Evolutionary conservation across 805 yeast species (phyloP).

Genomic region (Lipomyces sp.): DNA sequence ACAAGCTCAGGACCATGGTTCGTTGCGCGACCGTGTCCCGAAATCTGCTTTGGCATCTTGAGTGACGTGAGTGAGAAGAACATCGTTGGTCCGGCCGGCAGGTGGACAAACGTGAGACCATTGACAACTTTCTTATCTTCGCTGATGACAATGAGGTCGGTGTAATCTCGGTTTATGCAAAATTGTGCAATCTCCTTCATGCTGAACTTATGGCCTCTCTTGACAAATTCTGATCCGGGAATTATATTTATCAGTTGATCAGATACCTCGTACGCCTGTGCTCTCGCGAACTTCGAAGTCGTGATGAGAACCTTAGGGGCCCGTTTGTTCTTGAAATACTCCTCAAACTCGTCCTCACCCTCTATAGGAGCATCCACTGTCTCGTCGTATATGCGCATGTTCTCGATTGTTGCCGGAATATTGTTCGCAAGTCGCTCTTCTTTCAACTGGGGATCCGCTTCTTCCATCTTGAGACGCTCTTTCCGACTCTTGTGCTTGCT

Average conservation of each 20-base stretch:
- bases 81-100: constrained; percentile 95
- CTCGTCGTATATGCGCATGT: constrained; percentile 84
- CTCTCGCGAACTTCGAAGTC: constrained; percentile 83
- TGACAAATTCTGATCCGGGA: constrained; percentile 84
- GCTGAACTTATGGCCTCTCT: constrained; percentile 80
- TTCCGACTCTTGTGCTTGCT: constrained; percentile 75
- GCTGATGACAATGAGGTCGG: constrained; percentile 85
- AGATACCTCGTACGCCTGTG: constrained; percentile 87
- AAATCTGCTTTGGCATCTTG: constrained; percentile 71
- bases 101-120: constrained; percentile 89
- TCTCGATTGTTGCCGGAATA: constrained; percentile 81
- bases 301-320: constrained; percentile 90
- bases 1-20: constrained; percentile 90
- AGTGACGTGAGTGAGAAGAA: constrained; percentile 84
- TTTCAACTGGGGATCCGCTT: constrained; percentile 77
- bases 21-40: constrained; percentile 90
- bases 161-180: constrained; percentile 81
- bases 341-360: constrained; percentile 58
- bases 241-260: constrained; percentile 80
- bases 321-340: constrained; percentile 57
- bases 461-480: constrained; percentile 86
- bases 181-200: constrained; percentile 86
- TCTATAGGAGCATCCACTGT: constrained; percentile 59
- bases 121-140: constrained; percentile 92
- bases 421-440: constrained; percentile 78